A percentile compares a stretch with the other conserved stretches of the same genome.
Evolutionary conservation across 345 rosid species (phyloP).

Genomic region (Linum lewisii): DNA sequence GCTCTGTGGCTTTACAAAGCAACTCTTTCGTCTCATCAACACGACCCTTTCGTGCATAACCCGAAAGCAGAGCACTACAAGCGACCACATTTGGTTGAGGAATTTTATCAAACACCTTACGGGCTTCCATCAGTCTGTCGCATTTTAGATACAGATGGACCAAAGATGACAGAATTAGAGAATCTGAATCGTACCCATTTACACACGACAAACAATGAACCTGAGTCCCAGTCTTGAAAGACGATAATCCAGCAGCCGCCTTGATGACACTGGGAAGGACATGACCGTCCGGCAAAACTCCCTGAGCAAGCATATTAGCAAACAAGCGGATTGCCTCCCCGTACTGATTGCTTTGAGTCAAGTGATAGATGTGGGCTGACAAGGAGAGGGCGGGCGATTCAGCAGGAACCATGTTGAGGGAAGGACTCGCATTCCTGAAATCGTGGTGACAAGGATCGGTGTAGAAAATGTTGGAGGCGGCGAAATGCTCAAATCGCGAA

Average conservation of each 20-base stretch:
- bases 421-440: conserved; percentile 32
- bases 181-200: conserved; percentile 17
- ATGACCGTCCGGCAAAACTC: conserved; percentile 7
- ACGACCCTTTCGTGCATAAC: conserved; percentile 38
- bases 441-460: conserved; percentile 23
- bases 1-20: conserved; percentile 23
- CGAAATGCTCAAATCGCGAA: too few relatives aligned
- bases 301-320: conserved; percentile 32
- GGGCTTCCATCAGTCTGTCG: conserved; percentile 34
- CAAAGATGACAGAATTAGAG: conserved; percentile 29
- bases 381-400: conserved; percentile 29
- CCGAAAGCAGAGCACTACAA: conserved; percentile 45
- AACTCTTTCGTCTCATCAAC: conserved; percentile 31
- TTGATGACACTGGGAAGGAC: conserved; percentile 21
- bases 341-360: conserved; percentile 22
- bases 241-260: conserved; percentile 20
- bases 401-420: conserved; percentile 21
- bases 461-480: conserved; percentile 28
- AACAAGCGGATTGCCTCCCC: conserved; percentile 27
- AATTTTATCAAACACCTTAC: conserved; percentile 43
- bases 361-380: conserved; percentile 35
- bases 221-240: conserved; percentile 12
- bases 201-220: conserved; percentile 13
- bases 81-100: conserved; percentile 35
- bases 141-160: conserved; percentile 43